Base-by-base conservation (phyloP, 2,329 filamentous ascomycete genomes). In the Thielaviopsis punctulata region DNA sequence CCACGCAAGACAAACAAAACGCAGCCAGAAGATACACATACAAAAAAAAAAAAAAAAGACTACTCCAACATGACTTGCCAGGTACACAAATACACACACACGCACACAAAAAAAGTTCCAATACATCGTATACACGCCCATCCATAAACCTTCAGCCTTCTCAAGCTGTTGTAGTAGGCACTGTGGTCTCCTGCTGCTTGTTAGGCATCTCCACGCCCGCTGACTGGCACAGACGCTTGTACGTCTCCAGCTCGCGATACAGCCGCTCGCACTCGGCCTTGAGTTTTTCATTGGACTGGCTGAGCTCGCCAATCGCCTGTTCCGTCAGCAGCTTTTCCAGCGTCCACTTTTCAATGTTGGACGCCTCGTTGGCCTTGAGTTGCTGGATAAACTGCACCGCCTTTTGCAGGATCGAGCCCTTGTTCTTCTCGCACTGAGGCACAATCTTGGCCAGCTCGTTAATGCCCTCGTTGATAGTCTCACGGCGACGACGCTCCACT, bases 391-490 rank as follows among this genome's bases (percentile, higher is more conserved):
- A 96, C 57, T 87, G 82, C 9, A 95, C 90, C 0, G 92, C 88
- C 30, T 90, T 86, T 63, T 93, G 86, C 36, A 98, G 72, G 58
- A 98, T 96, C 2, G 88, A 93, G 0, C 92, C 92, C 68, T 98
- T 98, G 72, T 98, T 96, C 74, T 96, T 98, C 68, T 98, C 92
- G 62, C 90, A 95, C 13, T 88, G 88, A 0, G 92, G 92, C 0
- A 98, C 92, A 58, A 98, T 94, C 70, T 95, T 96, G 59, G 90
- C 86, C 25, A 98, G 78, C 66, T 96, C 92, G 62, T 95, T 96
- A 60, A 98, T 98, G 48, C 92, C 92, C 68, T 98, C 92, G 59
- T 98, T 98, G 65, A 98, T 98, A 0, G 92, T 95, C 68, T 98
- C 92, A 57, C 92, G 86, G 45, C 92, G 87, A 55, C 92, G 86